Evolutionary conservation across 176 grass and related monocot species (phyloP).

Genomic region (Carex scoparia): DNA sequence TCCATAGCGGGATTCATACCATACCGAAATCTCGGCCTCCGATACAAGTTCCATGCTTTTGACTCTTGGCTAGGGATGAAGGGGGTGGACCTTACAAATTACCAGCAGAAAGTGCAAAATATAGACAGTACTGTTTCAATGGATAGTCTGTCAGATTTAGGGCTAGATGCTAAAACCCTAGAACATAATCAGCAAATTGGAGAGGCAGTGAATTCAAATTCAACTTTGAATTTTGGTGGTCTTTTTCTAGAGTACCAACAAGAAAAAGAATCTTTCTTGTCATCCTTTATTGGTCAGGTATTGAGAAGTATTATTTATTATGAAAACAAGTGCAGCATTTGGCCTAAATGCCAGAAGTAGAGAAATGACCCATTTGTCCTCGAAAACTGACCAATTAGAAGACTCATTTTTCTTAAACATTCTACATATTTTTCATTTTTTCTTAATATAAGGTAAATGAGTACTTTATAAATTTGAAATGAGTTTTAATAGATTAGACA

Average conservation of each 20-base stretch:
- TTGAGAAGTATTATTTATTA: conserved; percentile 22
- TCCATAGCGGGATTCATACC: conserved; percentile 87
- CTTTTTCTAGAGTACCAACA: conserved; percentile 60
- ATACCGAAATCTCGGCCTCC: conserved; percentile 68
- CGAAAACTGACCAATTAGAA: too few relatives aligned
- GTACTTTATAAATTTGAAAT: too few relatives aligned
- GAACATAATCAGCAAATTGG: conserved; percentile 38
- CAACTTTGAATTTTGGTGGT: conserved; percentile 61
- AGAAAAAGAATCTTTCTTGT: conserved; percentile 90
- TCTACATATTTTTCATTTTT: too few relatives aligned
- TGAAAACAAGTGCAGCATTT: not conserved
- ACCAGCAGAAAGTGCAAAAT: conserved; percentile 52
- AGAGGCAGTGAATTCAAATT: conserved; percentile 31
- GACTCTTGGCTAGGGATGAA: conserved; percentile 91
- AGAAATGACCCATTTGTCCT: too few relatives aligned
- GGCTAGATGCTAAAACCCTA: conserved; percentile 31
- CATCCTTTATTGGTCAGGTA: conserved; percentile 97
- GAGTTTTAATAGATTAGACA: too few relatives aligned
- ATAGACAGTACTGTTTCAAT: conserved; percentile 42
- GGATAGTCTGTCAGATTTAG: conserved; percentile 33
- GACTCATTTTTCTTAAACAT: too few relatives aligned
- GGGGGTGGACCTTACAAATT: conserved; percentile 60
- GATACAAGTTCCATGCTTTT: conserved; percentile 87
- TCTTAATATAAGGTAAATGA: too few relatives aligned
- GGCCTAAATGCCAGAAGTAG: too few relatives aligned